Percentiles rank a stretch among this genome's conserved stretches.
Conservation (phyloP, 23 red algal genomes). For the Gracilaria caudata region DNA sequence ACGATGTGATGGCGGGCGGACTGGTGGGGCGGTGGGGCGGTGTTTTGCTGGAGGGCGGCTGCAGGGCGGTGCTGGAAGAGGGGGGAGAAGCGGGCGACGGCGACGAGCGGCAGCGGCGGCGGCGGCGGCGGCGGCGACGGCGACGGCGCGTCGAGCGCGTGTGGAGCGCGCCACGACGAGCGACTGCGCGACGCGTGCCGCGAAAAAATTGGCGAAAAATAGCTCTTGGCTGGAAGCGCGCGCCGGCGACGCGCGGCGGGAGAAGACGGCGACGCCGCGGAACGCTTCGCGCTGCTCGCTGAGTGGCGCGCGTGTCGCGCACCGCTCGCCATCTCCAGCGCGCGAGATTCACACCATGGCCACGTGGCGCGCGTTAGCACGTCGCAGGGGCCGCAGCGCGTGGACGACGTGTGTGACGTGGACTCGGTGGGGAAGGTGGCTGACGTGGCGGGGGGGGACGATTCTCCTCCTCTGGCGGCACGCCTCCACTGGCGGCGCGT, state of each 20-base stretch:
- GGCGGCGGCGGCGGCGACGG: background rate
- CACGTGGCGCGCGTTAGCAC: conserved; percentile 1
- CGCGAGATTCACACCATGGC: too few species aligned
- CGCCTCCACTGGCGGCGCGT: background rate
- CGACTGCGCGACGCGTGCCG: background rate
- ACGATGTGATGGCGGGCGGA: background rate
- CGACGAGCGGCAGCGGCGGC: background rate
- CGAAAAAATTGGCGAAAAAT: conserved; percentile 22
- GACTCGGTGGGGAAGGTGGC: background rate
- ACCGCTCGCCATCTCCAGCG: too few species aligned
- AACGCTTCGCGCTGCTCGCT: background rate
- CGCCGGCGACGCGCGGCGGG: conserved; percentile 1
- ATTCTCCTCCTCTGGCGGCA: background rate
- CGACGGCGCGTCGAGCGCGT: conserved; percentile 12
- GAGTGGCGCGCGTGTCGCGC: conserved; percentile 21
- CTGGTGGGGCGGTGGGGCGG: background rate
- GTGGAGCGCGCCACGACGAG: background rate
- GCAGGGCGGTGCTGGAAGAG: background rate
- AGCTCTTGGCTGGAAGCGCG: background rate
- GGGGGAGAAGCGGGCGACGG: background rate
- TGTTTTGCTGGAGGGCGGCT: background rate
- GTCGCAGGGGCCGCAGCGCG: too few species aligned
- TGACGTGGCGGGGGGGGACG: too few species aligned
- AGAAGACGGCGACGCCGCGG: background rate
- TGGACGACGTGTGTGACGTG: background rate